Base-by-base conservation (phyloP, 345 rosid genomes). In the Psidium guajava region DNA sequence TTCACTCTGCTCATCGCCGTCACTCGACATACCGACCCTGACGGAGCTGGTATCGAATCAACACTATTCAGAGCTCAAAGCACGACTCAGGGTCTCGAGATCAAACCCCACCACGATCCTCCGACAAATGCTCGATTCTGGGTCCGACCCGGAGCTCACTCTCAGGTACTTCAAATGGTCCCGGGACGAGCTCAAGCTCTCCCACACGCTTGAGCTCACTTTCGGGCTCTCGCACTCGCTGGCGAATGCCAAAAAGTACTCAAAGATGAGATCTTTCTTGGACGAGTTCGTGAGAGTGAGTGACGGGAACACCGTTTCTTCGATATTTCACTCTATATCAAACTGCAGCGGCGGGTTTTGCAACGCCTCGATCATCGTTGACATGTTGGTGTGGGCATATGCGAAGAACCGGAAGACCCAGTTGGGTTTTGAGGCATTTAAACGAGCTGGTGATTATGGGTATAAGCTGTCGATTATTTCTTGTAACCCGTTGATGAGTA, bases 401-500 rank as follows among this genome's bases (percentile, higher is more conserved):
- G 94, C 87, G 77, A 89, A 86, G 52, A 93, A 91, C 25, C 56
- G 86, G 91, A 94, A 91, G 85, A 51, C 86, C 40, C 89, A 86
- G 47, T 86, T 85, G 84, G 98, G 90, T 16, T 88, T 94, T 9
- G 95, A 94, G 88, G 96, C 95, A 28, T 96, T 96, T 89, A 92
- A 86, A 90, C 92, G 98, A 4, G 91, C 98, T 44, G 94, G 96
- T 47, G 94, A 93, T 87, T 93, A 95, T 75, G 95, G 93, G 80
- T 91, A 87, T 87, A 94, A 90, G 91, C 83, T 94, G 82, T 95
- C 99, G 5, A 86, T 89, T 85, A 55, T 88, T 21, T 91, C 99
- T 5, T 95, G 98, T 87, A 96, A 96, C 89, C 91, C 93, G n/a
- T 87, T 96, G 93, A 86, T 94, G 93, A 89, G 85, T 90, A 93